phyloP scores from a whole-genome alignment of 2,329 filamentous ascomycete species.

The Trichoderma endophyticum region DNA sequence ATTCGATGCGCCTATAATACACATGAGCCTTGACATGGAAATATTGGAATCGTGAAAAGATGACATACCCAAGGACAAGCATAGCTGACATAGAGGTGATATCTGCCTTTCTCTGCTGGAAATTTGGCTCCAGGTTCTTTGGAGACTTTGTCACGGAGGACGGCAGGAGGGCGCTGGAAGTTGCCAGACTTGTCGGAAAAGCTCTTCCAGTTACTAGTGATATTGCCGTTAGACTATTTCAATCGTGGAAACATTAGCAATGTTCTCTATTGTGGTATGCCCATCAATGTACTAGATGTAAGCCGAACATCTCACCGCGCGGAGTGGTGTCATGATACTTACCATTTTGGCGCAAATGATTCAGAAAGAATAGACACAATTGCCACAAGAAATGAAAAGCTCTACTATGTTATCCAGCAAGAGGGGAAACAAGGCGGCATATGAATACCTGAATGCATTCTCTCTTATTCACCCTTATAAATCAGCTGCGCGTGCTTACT shows the following conservation, averaged over 20 bases:
- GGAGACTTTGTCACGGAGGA: constrained; percentile 77
- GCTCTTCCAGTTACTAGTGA: constrained; percentile 82
- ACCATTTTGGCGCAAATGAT: background rate
- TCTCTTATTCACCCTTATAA: background rate
- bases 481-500: background rate
- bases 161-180: constrained; percentile 81
- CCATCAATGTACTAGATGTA: background rate
- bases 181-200: constrained; percentile 75
- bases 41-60: background rate
- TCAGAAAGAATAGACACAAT: background rate
- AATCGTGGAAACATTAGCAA: background rate
- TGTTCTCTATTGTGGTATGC: background rate
- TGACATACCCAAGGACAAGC: constrained; percentile 75
- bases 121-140: constrained; percentile 68
- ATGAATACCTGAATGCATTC: background rate
- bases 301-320: background rate
- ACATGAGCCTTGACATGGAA: background rate
- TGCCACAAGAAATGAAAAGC: background rate
- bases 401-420: background rate
- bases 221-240: constrained; percentile 30
- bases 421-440: background rate
- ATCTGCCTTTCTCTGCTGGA: constrained; percentile 79
- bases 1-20: constrained; percentile 64
- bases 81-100: constrained; percentile 91
- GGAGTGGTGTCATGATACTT: background rate